Conservation (phyloP, 2,329 filamentous ascomycete species). For the Fusarium hainanense region DNA sequence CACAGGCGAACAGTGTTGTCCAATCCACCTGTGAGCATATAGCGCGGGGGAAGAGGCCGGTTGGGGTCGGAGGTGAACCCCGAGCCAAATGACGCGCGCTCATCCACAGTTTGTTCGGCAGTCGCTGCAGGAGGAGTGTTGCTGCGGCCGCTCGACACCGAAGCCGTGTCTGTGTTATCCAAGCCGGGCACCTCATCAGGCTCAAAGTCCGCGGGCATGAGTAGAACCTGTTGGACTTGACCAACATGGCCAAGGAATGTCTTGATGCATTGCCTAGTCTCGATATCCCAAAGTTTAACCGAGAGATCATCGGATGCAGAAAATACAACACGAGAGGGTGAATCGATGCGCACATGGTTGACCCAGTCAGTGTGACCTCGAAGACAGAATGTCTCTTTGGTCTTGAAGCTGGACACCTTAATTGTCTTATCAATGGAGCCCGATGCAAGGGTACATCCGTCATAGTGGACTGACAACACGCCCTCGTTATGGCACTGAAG, state of each 20-base stretch:
- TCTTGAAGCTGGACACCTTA: constrained; percentile 92
- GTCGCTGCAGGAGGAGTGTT: constrained; percentile 51
- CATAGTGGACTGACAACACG: constrained; percentile 89
- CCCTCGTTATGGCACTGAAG: constrained; percentile 83
- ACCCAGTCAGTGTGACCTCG: constrained; percentile 94
- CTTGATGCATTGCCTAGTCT: constrained; percentile 80
- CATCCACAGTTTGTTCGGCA: constrained; percentile 53
- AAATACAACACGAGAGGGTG: constrained; percentile 83
- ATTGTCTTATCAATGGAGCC: constrained; percentile 91
- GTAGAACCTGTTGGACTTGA: constrained; percentile 90
- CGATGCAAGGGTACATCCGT: constrained; percentile 83
- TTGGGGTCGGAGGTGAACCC: constrained; percentile 69
- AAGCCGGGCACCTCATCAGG: constrained; percentile 73
- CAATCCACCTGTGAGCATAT: constrained; percentile 92
- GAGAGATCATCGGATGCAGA: constrained; percentile 95
- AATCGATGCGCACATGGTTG: constrained; percentile 92
- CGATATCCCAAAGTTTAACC: constrained; percentile 91
- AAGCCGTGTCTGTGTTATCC: constrained; percentile 65
- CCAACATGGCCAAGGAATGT: constrained; percentile 90
- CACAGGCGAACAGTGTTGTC: constrained; percentile 93
- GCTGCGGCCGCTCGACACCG: constrained; percentile 61
- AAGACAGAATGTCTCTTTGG: constrained; percentile 81
- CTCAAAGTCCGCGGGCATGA: constrained; percentile 88
- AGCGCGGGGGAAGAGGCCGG: constrained; percentile 82
- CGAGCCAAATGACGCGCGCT: constrained; percentile 67